A percentile compares a stretch with the other conserved stretches of the same genome.
phyloP scores from a whole-genome alignment of 257 asterid species.

The Solanum ahanhuiri region DNA sequence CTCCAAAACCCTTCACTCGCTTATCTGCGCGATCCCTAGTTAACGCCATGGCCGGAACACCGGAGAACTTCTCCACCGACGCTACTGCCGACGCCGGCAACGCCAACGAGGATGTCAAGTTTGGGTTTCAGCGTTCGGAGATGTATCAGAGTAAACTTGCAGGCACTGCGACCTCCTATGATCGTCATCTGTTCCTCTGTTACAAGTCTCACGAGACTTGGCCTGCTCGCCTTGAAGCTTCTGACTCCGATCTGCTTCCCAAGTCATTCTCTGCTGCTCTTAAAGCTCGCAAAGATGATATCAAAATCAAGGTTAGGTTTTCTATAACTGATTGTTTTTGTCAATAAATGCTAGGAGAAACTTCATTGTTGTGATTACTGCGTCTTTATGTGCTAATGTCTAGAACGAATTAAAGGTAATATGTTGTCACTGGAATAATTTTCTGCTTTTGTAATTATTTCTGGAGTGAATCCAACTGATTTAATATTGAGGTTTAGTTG shows the following conservation, averaged over 20 bases:
- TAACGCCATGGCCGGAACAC: constrained; percentile 52
- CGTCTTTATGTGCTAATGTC: neutral
- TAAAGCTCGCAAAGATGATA: constrained; percentile 56
- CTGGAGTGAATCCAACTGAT: neutral
- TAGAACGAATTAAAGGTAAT: neutral
- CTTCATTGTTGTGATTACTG: neutral
- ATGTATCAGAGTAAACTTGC: constrained; percentile 53
- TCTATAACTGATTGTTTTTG: neutral
- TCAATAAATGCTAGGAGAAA: neutral
- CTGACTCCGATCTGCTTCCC: constrained; percentile 84
- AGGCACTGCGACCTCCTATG: constrained; percentile 61
- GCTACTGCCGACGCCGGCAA: neutral
- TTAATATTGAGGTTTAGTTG: neutral
- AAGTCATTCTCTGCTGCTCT: constrained; percentile 51
- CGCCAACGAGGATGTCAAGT: constrained; percentile 25
- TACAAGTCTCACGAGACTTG: constrained; percentile 75
- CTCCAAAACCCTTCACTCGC: constrained; percentile 6
- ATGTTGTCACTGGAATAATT: neutral
- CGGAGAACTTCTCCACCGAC: constrained; percentile 39
- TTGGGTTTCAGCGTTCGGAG: constrained; percentile 76
- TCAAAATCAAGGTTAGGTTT: constrained; percentile 40
- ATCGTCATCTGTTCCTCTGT: constrained; percentile 84
- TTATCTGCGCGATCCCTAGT: constrained; percentile 1
- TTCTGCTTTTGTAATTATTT: neutral
- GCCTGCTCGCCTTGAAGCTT: constrained; percentile 74